These are phyloP conservation scores for Tagetes erecta DNA, from an alignment of 129 eudicot species.

Conservation along the genomic window DNA sequence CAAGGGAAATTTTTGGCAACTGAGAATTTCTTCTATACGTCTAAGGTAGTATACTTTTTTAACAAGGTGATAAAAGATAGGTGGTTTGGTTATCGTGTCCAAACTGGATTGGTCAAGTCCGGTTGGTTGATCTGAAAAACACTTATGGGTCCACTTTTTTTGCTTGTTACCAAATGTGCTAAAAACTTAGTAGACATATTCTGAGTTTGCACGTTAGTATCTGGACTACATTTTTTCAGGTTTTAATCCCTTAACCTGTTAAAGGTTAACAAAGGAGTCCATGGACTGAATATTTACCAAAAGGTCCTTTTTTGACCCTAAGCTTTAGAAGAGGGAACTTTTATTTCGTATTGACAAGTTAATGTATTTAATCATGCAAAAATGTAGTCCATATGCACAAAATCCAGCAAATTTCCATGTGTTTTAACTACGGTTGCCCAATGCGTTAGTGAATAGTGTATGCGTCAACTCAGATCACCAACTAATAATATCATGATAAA, in stretches of 20 bases:
- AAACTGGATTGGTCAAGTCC: neutral
- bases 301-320: neutral
- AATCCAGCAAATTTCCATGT: neutral
- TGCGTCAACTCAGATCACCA: neutral
- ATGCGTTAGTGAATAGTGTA: neutral
- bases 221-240: neutral
- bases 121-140: neutral
- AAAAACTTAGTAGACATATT: neutral
- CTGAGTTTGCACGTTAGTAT: neutral
- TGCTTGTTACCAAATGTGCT: neutral
- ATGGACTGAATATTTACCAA: neutral
- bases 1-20: slow-evolving; percentile 87
- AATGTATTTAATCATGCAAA: neutral
- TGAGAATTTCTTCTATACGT: slow-evolving; percentile 92
- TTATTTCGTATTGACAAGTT: neutral
- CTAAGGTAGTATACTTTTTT: slow-evolving; percentile 58
- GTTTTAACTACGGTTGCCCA: neutral
- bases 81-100: neutral
- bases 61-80: neutral
- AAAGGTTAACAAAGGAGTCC: neutral
- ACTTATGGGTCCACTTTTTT: neutral
- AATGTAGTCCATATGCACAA: neutral
- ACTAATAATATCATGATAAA: neutral
- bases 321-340: neutral
- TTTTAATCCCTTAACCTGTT: neutral